A percentile compares a stretch with the other conserved stretches of the same genome.
Conservation (phyloP, 2,329 filamentous ascomycete genomes). For the Neoascochyta sp. region DNA sequence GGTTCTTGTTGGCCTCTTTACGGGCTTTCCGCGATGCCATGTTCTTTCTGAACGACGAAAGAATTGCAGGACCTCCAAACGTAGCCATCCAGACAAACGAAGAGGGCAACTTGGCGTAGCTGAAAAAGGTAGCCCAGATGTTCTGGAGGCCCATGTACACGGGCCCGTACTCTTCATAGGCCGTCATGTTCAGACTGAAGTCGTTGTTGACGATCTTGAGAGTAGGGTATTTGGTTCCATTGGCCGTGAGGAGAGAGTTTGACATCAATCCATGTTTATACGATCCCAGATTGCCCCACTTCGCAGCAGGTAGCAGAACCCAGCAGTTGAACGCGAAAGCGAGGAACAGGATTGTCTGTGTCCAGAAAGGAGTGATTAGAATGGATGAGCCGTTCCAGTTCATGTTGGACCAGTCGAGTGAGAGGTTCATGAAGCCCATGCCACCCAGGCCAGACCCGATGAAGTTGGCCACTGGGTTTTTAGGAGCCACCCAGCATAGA, state of each 20-base stretch:
- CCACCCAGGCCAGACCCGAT: conserved; percentile 59
- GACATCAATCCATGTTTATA: conserved; percentile 57
- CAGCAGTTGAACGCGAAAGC: conserved; percentile 57
- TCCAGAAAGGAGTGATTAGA: conserved; percentile 56
- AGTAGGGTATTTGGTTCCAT: conserved; percentile 48
- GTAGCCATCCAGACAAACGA: conserved; percentile 57
- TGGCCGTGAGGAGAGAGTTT: conserved; percentile 52
- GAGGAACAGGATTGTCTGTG: conserved; percentile 54
- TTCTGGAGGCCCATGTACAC: conserved; percentile 58
- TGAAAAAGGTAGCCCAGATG: conserved; percentile 59
- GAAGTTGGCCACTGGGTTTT: conserved; percentile 57
- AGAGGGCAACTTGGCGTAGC: conserved; percentile 58
- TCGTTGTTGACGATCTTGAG: conserved; percentile 42
- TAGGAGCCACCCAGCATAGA: conserved; percentile 61
- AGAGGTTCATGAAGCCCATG: conserved; percentile 59
- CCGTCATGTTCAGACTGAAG: conserved; percentile 49
- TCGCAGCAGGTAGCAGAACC: conserved; percentile 57
- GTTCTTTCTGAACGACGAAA: conserved; percentile 43
- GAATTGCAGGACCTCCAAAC: conserved; percentile 53
- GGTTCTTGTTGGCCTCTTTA: conserved; percentile 31
- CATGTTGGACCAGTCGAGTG: conserved; percentile 60
- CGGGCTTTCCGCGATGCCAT: conserved; percentile 9
- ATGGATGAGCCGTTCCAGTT: conserved; percentile 42
- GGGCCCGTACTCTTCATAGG: conserved; percentile 48
- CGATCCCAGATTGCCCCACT: conserved; percentile 53